Evolutionary conservation across 345 rosid species (phyloP).

Genomic region (Lumnitzera littorea): DNA sequence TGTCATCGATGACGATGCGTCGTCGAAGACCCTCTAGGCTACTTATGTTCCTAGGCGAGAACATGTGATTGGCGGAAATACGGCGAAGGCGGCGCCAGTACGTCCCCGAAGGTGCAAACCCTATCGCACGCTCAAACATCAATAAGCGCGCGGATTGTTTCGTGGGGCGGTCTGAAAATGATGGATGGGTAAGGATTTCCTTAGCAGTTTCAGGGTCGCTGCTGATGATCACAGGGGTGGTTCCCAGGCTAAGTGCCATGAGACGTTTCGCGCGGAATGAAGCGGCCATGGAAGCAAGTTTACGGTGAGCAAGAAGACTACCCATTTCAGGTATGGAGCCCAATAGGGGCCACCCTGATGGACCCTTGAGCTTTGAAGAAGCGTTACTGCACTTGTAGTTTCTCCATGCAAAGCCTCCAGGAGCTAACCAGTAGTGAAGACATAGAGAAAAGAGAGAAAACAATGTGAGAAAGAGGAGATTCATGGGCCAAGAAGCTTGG

Average conservation of each 20-base stretch:
- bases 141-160: constrained; percentile 47
- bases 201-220: constrained; percentile 55
- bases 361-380: constrained; percentile 31
- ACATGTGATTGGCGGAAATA: constrained; percentile 44
- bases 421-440: constrained; percentile 32
- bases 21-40: constrained; percentile 29
- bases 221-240: constrained; percentile 41
- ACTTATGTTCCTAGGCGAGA: constrained; percentile 44
- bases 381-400: constrained; percentile 16
- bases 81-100: constrained; percentile 53
- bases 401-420: constrained; percentile 72
- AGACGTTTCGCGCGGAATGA: constrained; percentile 36
- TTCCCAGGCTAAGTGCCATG: constrained; percentile 57
- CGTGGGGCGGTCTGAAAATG: constrained; percentile 54
- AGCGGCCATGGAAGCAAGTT: constrained; percentile 36
- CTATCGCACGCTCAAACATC: constrained; percentile 71
- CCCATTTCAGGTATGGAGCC: constrained; percentile 50
- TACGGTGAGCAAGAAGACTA: constrained; percentile 43
- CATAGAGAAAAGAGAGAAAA: constrained; percentile 17
- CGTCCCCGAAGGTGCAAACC: constrained; percentile 49
- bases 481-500: constrained; percentile 9
- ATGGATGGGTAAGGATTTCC: constrained; percentile 41
- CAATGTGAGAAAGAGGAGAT: constrained; percentile 16
- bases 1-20: constrained; percentile 21
- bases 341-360: constrained; percentile 44